Evolutionary conservation across 2,329 filamentous ascomycete species (phyloP), one percentile per base, ranked within the genome.

Genomic region (Fusarium pseudonygamai): DNA sequence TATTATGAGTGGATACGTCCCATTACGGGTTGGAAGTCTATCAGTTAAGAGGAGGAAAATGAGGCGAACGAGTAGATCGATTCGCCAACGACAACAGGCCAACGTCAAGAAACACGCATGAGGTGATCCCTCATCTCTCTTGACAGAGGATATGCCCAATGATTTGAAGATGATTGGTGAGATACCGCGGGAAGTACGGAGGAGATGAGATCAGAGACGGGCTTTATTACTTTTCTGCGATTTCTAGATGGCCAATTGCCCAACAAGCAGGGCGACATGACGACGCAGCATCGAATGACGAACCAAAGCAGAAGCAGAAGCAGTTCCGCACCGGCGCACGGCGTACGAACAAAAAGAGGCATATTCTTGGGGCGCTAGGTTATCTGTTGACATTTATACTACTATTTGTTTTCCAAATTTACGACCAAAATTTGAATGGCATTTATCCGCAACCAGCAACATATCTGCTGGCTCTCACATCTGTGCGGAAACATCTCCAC

Each of bases 241-340:
- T 73, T 74, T 76, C 77, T 75, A 75, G 71, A 75, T 75, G 73
- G 71, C 70, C 73, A 73, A 69, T 64, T 69, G 68, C 76, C 69
- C 74, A 63, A 78, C 67, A 53, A 76, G 58, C 53, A 76, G 75
- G 74, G 72, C 77, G 68, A 78, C 73, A 78, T 77, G 72, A 78
- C 74, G 75, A 81, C 76, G 78, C 76, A 79, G 77, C 79, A 80
- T 80, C 75, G 72, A 77, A 78, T 75, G 73, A 80, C 76, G 76
- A 80, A 80, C 73, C 69, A 78, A 75, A 79, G 72, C 72, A 77
- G 75, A 78, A 73, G 73, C 74, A 78, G 75, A 78, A 73, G 74
- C 74, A 79, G 77, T 77, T 79, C 77, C 79, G 78, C 76, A 81
- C 75, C 77, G 81, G 81, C 81, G 81, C 82, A 83, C 79, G 81